phyloP scores from a whole-genome alignment of 148 eudicot species.

The Beta vulgaris region DNA sequence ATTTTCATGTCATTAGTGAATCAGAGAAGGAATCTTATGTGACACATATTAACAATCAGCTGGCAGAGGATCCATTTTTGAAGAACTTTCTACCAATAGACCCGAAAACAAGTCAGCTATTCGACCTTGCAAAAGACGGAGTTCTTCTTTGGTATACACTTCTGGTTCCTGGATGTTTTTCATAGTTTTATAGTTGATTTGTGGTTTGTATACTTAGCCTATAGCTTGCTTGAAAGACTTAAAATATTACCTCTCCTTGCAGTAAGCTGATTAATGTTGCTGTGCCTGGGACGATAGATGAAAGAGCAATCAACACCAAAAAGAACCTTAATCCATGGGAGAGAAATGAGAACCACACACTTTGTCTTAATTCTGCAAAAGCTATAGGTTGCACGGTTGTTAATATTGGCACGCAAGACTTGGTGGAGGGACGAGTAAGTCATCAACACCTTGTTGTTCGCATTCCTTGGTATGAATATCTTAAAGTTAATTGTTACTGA shows the following conservation, averaged over 20 bases:
- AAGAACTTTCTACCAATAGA: slow-evolving; percentile 72
- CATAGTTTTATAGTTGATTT: neutral
- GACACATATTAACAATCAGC: slow-evolving; percentile 66
- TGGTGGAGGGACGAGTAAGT: slow-evolving; percentile 84
- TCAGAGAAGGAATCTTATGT: slow-evolving; percentile 81
- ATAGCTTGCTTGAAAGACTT: neutral
- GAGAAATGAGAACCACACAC: slow-evolving; percentile 88
- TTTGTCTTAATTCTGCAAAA: slow-evolving; percentile 93
- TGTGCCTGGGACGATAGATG: slow-evolving; percentile 90
- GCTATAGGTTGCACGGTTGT: slow-evolving; percentile 97
- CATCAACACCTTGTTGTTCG: neutral
- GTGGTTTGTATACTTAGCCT: neutral
- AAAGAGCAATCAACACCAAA: slow-evolving; percentile 86
- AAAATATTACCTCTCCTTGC: slow-evolving; percentile 24
- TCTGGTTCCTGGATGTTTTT: neutral
- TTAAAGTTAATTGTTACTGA: slow-evolving; percentile 14
- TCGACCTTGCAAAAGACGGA: slow-evolving; percentile 79
- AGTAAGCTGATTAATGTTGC: slow-evolving; percentile 93
- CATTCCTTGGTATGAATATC: slow-evolving; percentile 1
- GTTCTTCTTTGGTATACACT: slow-evolving; percentile 73
- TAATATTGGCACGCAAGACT: slow-evolving; percentile 83
- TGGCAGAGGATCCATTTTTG: slow-evolving; percentile 69
- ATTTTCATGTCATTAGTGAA: slow-evolving; percentile 75
- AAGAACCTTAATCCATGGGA: slow-evolving; percentile 84
- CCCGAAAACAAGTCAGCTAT: slow-evolving; percentile 58